phyloP scores from a whole-genome alignment of 495 filamentous ascomycete genomes.

The Letharia columbiana region DNA sequence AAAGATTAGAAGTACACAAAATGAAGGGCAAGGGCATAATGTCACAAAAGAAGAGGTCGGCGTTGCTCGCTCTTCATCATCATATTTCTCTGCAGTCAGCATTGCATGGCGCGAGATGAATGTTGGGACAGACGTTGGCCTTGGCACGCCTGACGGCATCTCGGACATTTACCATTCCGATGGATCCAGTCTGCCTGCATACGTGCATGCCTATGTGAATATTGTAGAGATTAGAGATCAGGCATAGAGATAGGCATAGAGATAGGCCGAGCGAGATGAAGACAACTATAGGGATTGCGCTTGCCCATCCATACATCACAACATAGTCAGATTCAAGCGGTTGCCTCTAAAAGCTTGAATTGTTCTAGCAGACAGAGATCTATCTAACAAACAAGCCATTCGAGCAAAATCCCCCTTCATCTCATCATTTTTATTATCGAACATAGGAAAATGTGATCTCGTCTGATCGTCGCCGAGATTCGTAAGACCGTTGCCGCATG shows the following conservation, averaged over 20 bases:
- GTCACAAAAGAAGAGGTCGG: not conserved
- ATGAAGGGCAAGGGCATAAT: not conserved
- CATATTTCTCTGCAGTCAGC: not conserved
- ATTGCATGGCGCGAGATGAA: not conserved
- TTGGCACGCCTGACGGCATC: not conserved
- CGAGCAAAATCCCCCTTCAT: conserved; percentile 5
- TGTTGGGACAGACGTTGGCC: not conserved
- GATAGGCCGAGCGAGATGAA: too few species aligned
- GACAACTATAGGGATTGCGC: not conserved
- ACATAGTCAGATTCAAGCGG: not conserved
- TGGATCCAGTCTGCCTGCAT: too few species aligned
- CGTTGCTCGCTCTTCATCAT: not conserved
- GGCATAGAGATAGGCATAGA: too few species aligned
- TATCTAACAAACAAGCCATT: conserved; percentile 19
- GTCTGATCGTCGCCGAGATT: conserved; percentile 11
- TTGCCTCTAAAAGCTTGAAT: conserved; percentile 19
- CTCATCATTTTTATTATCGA: conserved; percentile 10
- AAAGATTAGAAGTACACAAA: not conserved
- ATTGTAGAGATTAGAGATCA: too few species aligned
- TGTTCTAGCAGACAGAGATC: conserved; percentile 18
- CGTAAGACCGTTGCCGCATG: conserved; percentile 10
- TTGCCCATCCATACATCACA: not conserved
- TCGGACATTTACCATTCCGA: not conserved
- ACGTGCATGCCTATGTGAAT: too few species aligned
- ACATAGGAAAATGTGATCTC: conserved; percentile 10